Percentiles rank a stretch among this genome's conserved stretches.
Conservation (phyloP, 192 early-diverging fungal species). For the Rhizophagus sp. region DNA sequence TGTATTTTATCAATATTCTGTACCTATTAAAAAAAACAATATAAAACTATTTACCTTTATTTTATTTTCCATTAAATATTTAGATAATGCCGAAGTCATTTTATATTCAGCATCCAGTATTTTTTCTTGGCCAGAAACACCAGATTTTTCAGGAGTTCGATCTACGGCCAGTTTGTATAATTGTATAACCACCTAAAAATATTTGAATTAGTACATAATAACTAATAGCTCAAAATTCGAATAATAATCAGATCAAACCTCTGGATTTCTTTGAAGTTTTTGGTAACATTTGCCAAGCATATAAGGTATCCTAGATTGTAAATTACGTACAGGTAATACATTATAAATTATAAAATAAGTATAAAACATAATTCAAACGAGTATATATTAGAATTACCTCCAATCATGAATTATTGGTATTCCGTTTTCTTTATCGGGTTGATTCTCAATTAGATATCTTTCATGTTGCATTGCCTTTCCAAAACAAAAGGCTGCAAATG, state of each 20-base stretch:
- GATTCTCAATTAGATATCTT: constrained; percentile 15
- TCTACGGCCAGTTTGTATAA: constrained; percentile 43
- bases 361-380: background rate
- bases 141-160: constrained; percentile 35
- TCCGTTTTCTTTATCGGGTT: background rate
- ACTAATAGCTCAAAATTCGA: background rate
- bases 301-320: constrained; percentile 35
- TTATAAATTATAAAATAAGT: background rate
- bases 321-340: background rate
- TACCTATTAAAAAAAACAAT: background rate
- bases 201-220: background rate
- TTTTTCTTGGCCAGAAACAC: constrained; percentile 53
- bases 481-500: constrained; percentile 44
- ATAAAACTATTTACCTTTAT: constrained; percentile 46
- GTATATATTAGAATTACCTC: background rate
- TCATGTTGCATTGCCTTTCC: constrained; percentile 38
- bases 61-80: constrained; percentile 47
- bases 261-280: constrained; percentile 44
- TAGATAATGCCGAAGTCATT: constrained; percentile 57
- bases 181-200: constrained; percentile 39
- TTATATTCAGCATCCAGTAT: constrained; percentile 64
- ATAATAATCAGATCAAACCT: constrained; percentile 23
- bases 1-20: too few relatives aligned
- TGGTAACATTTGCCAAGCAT: constrained; percentile 58
- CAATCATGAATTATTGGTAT: constrained; percentile 4